These are phyloP conservation scores for Chalciporus sp. DNA, from an alignment of 1,284 basidiomycete genomes.

Conservation along the genomic window DNA sequence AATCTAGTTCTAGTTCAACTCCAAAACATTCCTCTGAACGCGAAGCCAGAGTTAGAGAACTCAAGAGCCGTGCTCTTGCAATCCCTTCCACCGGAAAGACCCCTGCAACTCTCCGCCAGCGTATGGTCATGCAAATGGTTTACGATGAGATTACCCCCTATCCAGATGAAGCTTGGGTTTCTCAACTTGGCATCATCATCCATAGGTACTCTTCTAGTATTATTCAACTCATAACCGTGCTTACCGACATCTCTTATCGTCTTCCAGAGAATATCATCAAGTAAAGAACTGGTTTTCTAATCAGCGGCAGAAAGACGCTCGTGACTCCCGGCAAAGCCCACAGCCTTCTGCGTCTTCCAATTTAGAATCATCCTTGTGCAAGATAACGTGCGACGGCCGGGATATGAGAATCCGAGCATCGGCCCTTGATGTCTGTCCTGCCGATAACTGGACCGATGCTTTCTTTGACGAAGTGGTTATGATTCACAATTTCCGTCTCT, in stretches of 20 bases:
- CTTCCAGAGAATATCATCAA: constrained; percentile 51
- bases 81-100: constrained; percentile 58
- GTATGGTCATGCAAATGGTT: constrained; percentile 56
- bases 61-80: constrained; percentile 46
- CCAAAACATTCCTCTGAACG: constrained; percentile 30
- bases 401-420: constrained; percentile 49
- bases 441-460: constrained; percentile 53
- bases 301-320: constrained; percentile 50
- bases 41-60: constrained; percentile 36
- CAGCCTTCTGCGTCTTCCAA: constrained; percentile 31
- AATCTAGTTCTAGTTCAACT: constrained; percentile 16
- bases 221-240: constrained; percentile 7
- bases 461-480: constrained; percentile 59
- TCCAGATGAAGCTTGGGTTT: constrained; percentile 54
- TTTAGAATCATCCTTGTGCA: constrained; percentile 35
- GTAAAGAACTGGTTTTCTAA: constrained; percentile 67
- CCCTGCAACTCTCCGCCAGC: constrained; percentile 54
- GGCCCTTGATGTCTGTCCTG: constrained; percentile 41
- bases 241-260: constrained; percentile 11
- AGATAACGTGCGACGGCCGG: constrained; percentile 42
- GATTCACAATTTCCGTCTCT: constrained; percentile 50
- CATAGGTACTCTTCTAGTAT: constrained; percentile 46
- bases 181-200: constrained; percentile 49
- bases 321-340: constrained; percentile 40
- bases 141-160: constrained; percentile 63